These are phyloP conservation scores for Myriosclerotinia curreyana DNA, from an alignment of 2,329 filamentous ascomycete genomes.

Conservation along the genomic window DNA sequence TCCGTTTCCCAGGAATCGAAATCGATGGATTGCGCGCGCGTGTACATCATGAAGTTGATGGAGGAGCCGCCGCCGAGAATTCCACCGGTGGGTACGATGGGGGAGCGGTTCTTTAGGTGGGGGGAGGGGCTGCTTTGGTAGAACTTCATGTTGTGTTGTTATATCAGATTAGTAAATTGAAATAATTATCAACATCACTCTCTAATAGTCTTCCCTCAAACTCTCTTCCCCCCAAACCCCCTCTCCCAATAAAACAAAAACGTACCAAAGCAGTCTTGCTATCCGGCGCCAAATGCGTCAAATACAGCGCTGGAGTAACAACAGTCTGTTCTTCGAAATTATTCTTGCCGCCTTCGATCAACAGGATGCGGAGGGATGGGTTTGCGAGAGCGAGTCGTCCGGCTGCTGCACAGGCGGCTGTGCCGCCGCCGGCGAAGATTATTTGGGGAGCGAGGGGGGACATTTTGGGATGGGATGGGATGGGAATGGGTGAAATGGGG, in stretches of 20 bases:
- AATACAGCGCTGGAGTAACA: constrained; percentile 50
- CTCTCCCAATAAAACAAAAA: neutral
- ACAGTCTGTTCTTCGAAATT: constrained; percentile 51
- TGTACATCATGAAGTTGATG: constrained; percentile 58
- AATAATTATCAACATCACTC: neutral
- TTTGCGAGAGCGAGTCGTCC: constrained; percentile 51
- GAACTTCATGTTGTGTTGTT: constrained; percentile 41
- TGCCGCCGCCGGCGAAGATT: constrained; percentile 51
- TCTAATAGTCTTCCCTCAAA: neutral
- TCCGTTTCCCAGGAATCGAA: constrained; percentile 52
- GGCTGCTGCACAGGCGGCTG: constrained; percentile 50
- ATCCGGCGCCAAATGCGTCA: constrained; percentile 47
- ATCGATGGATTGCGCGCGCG: constrained; percentile 46
- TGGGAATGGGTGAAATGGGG: too few species aligned
- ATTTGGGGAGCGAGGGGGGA: constrained; percentile 39
- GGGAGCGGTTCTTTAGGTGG: constrained; percentile 47
- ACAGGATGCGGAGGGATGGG: constrained; percentile 48
- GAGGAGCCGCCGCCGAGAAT: constrained; percentile 62
- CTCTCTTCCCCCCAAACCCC: neutral
- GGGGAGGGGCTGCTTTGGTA: constrained; percentile 49
- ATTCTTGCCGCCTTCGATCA: constrained; percentile 54
- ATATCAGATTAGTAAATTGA: neutral
- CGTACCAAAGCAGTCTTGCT: constrained; percentile 46
- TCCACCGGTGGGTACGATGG: constrained; percentile 43
- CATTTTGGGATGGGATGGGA: constrained; percentile 26